Evolutionary conservation across 2,329 filamentous ascomycete genomes (phyloP), one percentile per base, ranked within the genome.

Genomic region (Ascochyta lentis): DNA sequence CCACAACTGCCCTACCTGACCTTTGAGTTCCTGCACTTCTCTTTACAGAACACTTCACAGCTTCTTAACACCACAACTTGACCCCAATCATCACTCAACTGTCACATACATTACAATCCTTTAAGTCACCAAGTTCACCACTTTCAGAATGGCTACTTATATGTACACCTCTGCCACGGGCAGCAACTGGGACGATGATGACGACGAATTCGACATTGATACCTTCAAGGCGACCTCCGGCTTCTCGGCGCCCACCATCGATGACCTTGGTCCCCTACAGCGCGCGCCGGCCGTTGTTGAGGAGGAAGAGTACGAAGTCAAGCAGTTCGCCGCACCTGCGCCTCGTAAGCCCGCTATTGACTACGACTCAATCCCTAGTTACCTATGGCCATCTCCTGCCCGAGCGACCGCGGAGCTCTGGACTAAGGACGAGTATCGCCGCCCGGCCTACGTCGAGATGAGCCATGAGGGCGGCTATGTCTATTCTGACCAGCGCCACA

Each of bases 161-260:
- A 58, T 31, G 29, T 52, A 37, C 34, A 44, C 19, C 27, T 54
- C 43, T 27, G 7, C 45, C 10, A 27, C 27, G 5, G 47, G 29
- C 19, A 56, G 51, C 49, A 59, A 59, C 22, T 69, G 67, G 67
- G 63, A 70, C n/a, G 66, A 68, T 4, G 59, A 66, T 1, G 65
- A 69, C 29, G 24, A 43, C 0, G 56, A 65, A 24, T 69, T 66
- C 35, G 50, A 61, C 8, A 29, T 58, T 9, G 49, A 56, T 7
- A 24, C 45, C 19, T 66, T 59, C 55, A 57, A 56, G 43, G 56
- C 59, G 26, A 58, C 52, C n/a, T 48, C 47, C 35, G 63, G 65
- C 37, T 56, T 49, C 16, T 61, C 59, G 7, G 51, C 57, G 9
- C 58, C 61, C 1, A 51, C 38, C 7, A n/a, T 40, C 2, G 38